A percentile compares a stretch with the other conserved stretches of the same genome.
Conservation (phyloP, 257 asterid genomes). For the Ilex aquifolium region DNA sequence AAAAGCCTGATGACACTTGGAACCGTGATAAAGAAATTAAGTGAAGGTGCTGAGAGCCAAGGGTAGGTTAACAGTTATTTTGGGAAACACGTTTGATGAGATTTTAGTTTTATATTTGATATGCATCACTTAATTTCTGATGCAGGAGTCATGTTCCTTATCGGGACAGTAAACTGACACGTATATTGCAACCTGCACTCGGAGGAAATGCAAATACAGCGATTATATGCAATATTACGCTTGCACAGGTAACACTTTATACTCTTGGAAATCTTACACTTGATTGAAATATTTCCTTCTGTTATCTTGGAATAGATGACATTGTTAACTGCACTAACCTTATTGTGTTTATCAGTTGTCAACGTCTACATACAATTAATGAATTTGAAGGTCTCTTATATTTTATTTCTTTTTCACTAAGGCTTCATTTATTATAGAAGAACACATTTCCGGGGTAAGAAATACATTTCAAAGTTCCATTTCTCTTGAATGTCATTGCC, state of each 20-base stretch:
- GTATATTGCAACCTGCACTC: conserved; percentile 93
- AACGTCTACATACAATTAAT: not conserved
- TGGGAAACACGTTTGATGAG: not conserved
- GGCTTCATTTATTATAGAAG: too few species aligned
- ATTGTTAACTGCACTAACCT: too few species aligned
- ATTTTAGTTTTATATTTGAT: conserved; percentile 8
- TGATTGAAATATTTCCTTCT: not conserved
- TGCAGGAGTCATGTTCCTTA: conserved; percentile 97
- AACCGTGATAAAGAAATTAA: conserved; percentile 93
- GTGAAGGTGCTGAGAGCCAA: conserved; percentile 98
- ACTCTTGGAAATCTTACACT: conserved; percentile 4
- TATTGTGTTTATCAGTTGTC: not conserved
- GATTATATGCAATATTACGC: conserved; percentile 94
- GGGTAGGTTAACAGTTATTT: conserved; percentile 54
- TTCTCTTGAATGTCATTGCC: not conserved
- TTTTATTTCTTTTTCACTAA: too few species aligned
- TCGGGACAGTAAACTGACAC: conserved; percentile 97
- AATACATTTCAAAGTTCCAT: too few species aligned
- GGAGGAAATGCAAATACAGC: conserved; percentile 99
- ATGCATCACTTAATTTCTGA: conserved; percentile 21
- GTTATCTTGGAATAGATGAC: not conserved
- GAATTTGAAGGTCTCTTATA: not conserved
- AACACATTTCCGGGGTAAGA: too few species aligned
- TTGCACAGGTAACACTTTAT: conserved; percentile 74
- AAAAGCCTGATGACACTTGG: conserved; percentile 94